A percentile compares a stretch with the other conserved stretches of the same genome.
phyloP scores from a whole-genome alignment of 2,329 filamentous ascomycete genomes.

The Exophiala spinifera region DNA sequence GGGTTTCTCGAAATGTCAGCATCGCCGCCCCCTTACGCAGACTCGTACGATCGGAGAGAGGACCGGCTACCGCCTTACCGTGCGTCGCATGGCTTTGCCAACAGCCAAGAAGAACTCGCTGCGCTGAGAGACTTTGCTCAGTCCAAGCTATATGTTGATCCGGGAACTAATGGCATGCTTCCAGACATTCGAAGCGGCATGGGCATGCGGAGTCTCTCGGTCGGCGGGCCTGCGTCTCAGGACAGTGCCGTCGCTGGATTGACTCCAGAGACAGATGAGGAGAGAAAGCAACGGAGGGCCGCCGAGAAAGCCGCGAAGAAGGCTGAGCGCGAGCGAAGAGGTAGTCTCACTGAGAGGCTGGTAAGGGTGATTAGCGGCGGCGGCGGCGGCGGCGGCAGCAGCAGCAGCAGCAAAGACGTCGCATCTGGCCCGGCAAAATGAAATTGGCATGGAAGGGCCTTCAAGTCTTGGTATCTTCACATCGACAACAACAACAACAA shows the following conservation, averaged over 20 bases:
- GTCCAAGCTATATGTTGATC: conserved; percentile 12
- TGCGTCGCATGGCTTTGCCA: conserved; percentile 15
- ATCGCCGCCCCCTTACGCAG: conserved; percentile 9
- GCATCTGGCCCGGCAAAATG: not conserved
- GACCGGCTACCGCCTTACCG: conserved; percentile 13
- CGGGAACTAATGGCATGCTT: conserved; percentile 11
- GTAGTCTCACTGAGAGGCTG: conserved; percentile 8
- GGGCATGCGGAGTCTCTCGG: conserved; percentile 10
- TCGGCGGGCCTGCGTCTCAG: conserved; percentile 7
- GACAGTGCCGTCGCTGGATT: not conserved
- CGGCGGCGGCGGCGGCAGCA: conserved; percentile 1
- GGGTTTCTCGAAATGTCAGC: not conserved
- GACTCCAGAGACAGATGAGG: conserved; percentile 1
- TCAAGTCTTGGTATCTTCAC: not conserved
- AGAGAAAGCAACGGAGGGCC: conserved; percentile 8
- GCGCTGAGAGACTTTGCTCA: conserved; percentile 16
- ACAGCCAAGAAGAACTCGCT: conserved; percentile 15
- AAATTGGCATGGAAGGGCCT: not conserved
- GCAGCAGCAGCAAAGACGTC: not conserved
- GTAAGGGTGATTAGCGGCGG: conserved; percentile 10
- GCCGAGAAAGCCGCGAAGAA: conserved; percentile 11
- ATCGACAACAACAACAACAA: not conserved
- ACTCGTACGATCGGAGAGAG: not conserved
- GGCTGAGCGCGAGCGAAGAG: conserved; percentile 6
- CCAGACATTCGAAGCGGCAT: conserved; percentile 3